Base-by-base conservation (phyloP, 148 eudicot species). In the Tetragonia tetragonoides region DNA sequence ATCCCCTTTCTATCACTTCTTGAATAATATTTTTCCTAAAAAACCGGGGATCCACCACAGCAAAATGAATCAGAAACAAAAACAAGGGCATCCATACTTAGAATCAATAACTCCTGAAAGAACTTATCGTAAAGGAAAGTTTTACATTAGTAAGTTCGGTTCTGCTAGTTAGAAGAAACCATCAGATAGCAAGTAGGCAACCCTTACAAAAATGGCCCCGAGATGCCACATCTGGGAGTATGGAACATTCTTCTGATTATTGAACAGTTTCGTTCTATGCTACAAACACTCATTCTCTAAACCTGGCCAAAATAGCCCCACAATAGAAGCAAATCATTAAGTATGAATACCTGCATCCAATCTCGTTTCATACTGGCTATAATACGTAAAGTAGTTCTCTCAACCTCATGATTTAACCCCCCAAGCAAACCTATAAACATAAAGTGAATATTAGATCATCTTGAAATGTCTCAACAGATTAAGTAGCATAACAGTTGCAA, bases 291-390 rank as follows among this genome's bases (percentile, higher is more conserved):
- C 34, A 46, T 21, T 49, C 72, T 21, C 53, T n/a, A 11, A 20
- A 21, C 34, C 53, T 18, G n/a, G 54, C 65, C 75, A 53, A 44
- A 59, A 24, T 28, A 28, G 0, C 12, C 3, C 53, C 38, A 38
- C 70, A 16, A 49, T 21, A 61, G 8, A 75, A 73, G 70, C 24
- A 72, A 14, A 49, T 8, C 39, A 66, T 23, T 5, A 66, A 18
- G 8, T 7, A 39, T 59, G 21, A n/a, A 67, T 68, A 92, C 98
- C 96, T 91, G 97, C 93, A 94, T 90, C 98, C 98, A 94, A 84
- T 94, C 90, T 46, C 88, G 87, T 81, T 94, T 94, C 98, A 94
- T 94, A 89, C 92, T 91, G 68, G 93, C 88, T 74, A 92, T 81
- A 77, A 94, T 89, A 39, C 84, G 91, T 72, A 92, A 84, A 41